Percentiles rank a stretch among this genome's conserved stretches.
Conservation (phyloP, 345 rosid genomes). For the Physaria fendleri region DNA sequence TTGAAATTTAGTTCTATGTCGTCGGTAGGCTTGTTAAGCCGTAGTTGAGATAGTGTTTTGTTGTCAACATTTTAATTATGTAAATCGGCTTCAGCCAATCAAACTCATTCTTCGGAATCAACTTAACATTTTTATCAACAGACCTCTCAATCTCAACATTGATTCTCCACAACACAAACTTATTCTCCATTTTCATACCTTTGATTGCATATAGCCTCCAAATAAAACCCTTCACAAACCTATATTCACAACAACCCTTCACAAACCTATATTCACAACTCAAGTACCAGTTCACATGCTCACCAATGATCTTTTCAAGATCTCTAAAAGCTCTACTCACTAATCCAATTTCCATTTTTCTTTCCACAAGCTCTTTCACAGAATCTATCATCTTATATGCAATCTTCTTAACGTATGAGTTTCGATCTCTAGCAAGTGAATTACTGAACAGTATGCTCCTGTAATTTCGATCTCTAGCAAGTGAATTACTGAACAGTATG, state of each 20-base stretch:
- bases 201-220: background rate
- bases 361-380: background rate
- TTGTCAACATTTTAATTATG: too few species aligned
- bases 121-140: background rate
- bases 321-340: background rate
- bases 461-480: background rate
- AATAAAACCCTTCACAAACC: background rate
- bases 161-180: background rate
- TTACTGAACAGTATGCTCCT: background rate
- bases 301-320: background rate
- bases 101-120: background rate
- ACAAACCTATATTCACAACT: background rate
- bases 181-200: background rate
- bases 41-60: too few species aligned
- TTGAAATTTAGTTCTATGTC: too few species aligned
- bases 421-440: background rate
- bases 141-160: background rate
- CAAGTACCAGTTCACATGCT: background rate
- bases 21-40: too few species aligned
- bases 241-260: background rate
- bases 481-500: background rate
- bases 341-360: background rate
- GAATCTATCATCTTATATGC: background rate
- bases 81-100: background rate
- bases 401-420: background rate